Evolutionary conservation across 768 basidiomycete species (phyloP).

Genomic region (Pholiota conissans): DNA sequence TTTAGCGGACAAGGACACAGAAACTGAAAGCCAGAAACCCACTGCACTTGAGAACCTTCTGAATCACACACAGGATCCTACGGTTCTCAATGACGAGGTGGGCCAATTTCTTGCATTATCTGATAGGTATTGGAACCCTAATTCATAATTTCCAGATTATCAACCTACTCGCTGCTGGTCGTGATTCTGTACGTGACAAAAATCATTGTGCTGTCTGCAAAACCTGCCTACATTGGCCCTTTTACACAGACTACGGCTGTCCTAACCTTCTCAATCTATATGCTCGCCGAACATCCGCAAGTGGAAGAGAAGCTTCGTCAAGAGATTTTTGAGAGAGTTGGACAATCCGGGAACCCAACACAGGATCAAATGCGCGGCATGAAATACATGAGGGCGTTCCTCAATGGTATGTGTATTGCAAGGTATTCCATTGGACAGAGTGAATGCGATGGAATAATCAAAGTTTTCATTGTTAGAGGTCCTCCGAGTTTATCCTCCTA

Average conservation of each 20-base stretch:
- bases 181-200: slow-evolving; percentile 44
- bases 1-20: slow-evolving; percentile 10
- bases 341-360: slow-evolving; percentile 34
- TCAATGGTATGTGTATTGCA: slow-evolving; percentile 25
- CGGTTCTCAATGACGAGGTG: slow-evolving; percentile 20
- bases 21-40: slow-evolving; percentile 28
- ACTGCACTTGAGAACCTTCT: slow-evolving; percentile 45
- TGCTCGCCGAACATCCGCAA: slow-evolving; percentile 41
- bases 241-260: slow-evolving; percentile 36
- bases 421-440: too few relatives aligned
- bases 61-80: slow-evolving; percentile 38
- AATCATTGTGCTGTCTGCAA: neutral
- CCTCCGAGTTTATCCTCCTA: too few relatives aligned
- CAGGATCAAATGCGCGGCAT: slow-evolving; percentile 47
- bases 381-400: slow-evolving; percentile 35
- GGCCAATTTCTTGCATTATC: neutral
- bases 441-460: too few relatives aligned
- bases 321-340: slow-evolving; percentile 41
- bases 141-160: slow-evolving; percentile 31
- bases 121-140: slow-evolving; percentile 17
- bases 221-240: too few relatives aligned
- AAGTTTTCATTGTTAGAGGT: too few relatives aligned
- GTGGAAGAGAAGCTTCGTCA: slow-evolving; percentile 35
- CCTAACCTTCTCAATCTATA: slow-evolving; percentile 43
- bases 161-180: slow-evolving; percentile 49